Percentiles rank a stretch among this genome's conserved stretches.
phyloP scores from a whole-genome alignment of 2,329 filamentous ascomycete species.

The Hymenoscyphus salicellus region DNA sequence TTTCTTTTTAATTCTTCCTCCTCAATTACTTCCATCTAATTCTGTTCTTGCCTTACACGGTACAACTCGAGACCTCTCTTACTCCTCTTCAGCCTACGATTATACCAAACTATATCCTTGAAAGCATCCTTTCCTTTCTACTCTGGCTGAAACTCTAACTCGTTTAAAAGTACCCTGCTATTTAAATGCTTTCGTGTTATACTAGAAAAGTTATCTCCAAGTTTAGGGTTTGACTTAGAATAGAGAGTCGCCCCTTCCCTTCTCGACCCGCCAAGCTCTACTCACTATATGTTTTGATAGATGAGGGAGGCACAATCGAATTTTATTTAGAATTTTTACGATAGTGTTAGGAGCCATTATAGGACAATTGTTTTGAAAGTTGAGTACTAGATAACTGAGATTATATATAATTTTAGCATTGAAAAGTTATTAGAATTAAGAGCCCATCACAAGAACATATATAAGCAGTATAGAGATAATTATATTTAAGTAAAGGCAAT shows the following conservation, averaged over 20 bases:
- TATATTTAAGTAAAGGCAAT: not conserved
- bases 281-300: not conserved
- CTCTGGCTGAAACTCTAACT: not conserved
- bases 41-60: not conserved
- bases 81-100: not conserved
- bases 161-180: not conserved
- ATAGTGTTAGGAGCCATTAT: not conserved
- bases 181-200: not conserved
- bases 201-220: not conserved
- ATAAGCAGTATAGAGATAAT: not conserved
- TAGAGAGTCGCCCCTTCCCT: not conserved
- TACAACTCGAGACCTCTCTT: not conserved
- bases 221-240: not conserved
- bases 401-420: not conserved
- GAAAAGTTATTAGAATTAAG: not conserved
- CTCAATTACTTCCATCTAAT: not conserved
- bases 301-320: not conserved
- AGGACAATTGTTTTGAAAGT: not conserved
- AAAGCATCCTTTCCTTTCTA: not conserved
- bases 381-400: not conserved
- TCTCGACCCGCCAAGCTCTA: not conserved
- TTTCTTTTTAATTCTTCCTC: not conserved
- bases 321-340: constrained; percentile 3
- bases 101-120: not conserved
- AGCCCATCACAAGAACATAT: not conserved